phyloP scores from a whole-genome alignment of 805 yeast genomes.

The Saccharomyces mikatae region DNA sequence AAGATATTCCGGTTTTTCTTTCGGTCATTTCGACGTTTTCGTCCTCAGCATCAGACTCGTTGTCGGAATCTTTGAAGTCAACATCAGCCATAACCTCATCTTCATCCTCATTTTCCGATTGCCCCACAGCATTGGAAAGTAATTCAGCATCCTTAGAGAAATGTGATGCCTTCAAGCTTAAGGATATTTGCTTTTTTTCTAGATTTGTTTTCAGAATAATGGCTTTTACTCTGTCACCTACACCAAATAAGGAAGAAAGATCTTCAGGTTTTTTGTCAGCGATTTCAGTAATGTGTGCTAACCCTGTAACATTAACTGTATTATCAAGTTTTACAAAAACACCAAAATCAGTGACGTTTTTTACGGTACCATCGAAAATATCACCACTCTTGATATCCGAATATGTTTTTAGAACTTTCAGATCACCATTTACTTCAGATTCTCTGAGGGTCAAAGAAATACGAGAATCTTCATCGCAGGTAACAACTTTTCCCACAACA shows the following conservation, averaged over 20 bases:
- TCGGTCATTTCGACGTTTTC: slow-evolving; percentile 21
- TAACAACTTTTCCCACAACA: slow-evolving; percentile 64
- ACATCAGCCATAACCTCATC: slow-evolving; percentile 29
- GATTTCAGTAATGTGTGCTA: slow-evolving; percentile 80
- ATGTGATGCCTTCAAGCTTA: slow-evolving; percentile 93
- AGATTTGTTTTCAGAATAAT: slow-evolving; percentile 57
- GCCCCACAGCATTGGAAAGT: slow-evolving; percentile 20
- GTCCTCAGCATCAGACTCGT: slow-evolving; percentile 26
- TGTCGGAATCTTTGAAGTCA: slow-evolving; percentile 8
- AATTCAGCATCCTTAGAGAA: slow-evolving; percentile 39
- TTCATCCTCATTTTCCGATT: slow-evolving; percentile 28
- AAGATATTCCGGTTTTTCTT: slow-evolving; percentile 15
- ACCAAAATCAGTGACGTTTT: slow-evolving; percentile 78
- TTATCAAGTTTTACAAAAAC: slow-evolving; percentile 78
- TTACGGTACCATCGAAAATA: slow-evolving; percentile 68
- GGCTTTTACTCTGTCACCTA: slow-evolving; percentile 87
- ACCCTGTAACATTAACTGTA: slow-evolving; percentile 67
- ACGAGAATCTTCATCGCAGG: slow-evolving; percentile 53
- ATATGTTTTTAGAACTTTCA: slow-evolving; percentile 48
- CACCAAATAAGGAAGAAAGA: slow-evolving; percentile 60
- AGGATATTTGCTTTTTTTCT: slow-evolving; percentile 65
- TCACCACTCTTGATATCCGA: slow-evolving; percentile 66
- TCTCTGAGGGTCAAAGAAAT: slow-evolving; percentile 74
- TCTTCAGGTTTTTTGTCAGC: slow-evolving; percentile 60
- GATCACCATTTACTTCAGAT: slow-evolving; percentile 67